A percentile compares a stretch with the other conserved stretches of the same genome.
These are phyloP conservation scores for Pseudogymnoascus sp. DNA, from an alignment of 2,329 filamentous ascomycete genomes.

Conservation along the genomic window DNA sequence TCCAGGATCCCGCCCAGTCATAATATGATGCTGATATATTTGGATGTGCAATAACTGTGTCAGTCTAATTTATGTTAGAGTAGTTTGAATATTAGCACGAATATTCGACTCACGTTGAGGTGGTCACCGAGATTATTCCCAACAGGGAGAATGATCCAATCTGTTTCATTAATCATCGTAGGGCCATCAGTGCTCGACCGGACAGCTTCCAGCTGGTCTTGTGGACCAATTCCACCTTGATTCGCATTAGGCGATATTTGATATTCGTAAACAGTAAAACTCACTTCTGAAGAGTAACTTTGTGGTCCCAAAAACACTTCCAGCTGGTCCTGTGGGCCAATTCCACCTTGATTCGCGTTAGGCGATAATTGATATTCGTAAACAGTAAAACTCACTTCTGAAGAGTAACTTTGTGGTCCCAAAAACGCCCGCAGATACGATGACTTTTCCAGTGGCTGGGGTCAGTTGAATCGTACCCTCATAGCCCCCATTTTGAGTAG, in stretches of 20 bases:
- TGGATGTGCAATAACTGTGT: slow-evolving; percentile 42
- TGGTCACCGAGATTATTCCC: slow-evolving; percentile 50
- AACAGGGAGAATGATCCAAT: slow-evolving; percentile 52
- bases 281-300: slow-evolving; percentile 60
- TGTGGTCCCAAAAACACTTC: no score
- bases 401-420: slow-evolving; percentile 61
- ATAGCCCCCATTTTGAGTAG: slow-evolving; percentile 43
- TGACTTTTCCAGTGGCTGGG: slow-evolving; percentile 51
- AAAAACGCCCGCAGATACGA: slow-evolving; percentile 60
- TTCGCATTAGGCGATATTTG: slow-evolving; percentile 30
- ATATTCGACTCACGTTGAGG: slow-evolving; percentile 38
- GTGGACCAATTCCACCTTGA: slow-evolving; percentile 26
- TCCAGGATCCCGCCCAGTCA: slow-evolving; percentile 56
- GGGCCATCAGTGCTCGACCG: slow-evolving; percentile 18
- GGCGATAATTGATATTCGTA: slow-evolving; percentile 42
- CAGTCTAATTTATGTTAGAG: slow-evolving; percentile 28
- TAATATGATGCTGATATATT: slow-evolving; percentile 44
- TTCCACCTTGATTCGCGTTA: slow-evolving; percentile 30
- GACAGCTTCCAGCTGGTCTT: slow-evolving; percentile 31
- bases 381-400: slow-evolving; percentile 56
- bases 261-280: slow-evolving; percentile 54
- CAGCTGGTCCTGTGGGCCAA: slow-evolving; percentile 30
- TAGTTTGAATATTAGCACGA: neutral
- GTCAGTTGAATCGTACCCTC: slow-evolving; percentile 54
- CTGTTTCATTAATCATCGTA: slow-evolving; percentile 25